Percentiles rank a stretch among this genome's conserved stretches.
Conservation (phyloP, 1,284 basidiomycete species). For the Fistulinella cinereoalba region DNA sequence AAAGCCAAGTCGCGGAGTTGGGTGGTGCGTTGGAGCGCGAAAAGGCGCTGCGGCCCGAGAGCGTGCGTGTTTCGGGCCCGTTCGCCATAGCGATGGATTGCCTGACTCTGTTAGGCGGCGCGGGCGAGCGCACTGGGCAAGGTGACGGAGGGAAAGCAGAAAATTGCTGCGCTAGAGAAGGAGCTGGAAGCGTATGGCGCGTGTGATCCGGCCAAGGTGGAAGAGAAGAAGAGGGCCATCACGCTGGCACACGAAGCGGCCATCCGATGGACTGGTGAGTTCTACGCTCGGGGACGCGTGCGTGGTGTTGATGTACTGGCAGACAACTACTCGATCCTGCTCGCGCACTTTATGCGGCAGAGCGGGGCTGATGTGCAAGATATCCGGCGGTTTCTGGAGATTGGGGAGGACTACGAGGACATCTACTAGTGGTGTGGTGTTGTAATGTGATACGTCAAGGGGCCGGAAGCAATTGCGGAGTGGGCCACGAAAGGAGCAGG, state of each 20-base stretch:
- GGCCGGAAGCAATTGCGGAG: conserved; percentile 11
- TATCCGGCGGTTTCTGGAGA: conserved; percentile 59
- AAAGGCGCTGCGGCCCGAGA: conserved; percentile 57
- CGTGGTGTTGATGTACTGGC: conserved; percentile 8
- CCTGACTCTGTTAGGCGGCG: conserved; percentile 44
- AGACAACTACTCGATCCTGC: conserved; percentile 62
- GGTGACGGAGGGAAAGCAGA: conserved; percentile 50
- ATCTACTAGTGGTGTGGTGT: conserved; percentile 42
- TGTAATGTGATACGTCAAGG: conserved; percentile 8
- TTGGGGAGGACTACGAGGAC: conserved; percentile 74
- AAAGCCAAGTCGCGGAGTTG: conserved; percentile 50
- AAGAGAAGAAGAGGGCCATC: conserved; percentile 68
- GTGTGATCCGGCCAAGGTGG: conserved; percentile 78
- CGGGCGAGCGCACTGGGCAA: conserved; percentile 50
- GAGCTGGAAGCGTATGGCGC: conserved; percentile 77
- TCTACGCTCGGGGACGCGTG: background rate
- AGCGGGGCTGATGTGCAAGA: conserved; percentile 55
- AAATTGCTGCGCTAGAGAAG: conserved; percentile 55
- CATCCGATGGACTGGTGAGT: conserved; percentile 80
- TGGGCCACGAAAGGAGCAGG: background rate
- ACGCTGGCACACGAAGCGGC: conserved; percentile 77
- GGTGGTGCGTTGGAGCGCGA: conserved; percentile 49
- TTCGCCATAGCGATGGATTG: background rate
- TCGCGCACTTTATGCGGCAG: conserved; percentile 64
- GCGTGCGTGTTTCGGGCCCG: conserved; percentile 44